Conservation (phyloP, 371 early-diverging fungal species). For the Mucor racemosus region DNA sequence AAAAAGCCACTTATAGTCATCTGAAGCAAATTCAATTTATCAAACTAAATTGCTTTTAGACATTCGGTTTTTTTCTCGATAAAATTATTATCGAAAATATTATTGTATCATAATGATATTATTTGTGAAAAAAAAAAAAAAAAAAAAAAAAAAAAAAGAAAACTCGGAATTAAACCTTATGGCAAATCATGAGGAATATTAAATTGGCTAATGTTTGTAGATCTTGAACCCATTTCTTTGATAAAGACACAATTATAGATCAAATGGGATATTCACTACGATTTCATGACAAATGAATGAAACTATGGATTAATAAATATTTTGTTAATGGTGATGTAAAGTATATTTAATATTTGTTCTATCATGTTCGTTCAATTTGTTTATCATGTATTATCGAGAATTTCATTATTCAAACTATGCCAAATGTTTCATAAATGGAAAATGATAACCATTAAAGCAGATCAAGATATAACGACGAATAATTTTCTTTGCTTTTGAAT, state of each 20-base stretch:
- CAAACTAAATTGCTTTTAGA: neutral
- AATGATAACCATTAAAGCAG: neutral
- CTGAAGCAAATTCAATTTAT: neutral
- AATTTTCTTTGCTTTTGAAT: too few species aligned
- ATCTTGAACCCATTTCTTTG: too few species aligned
- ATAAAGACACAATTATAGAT: too few species aligned
- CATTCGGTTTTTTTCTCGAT: neutral
- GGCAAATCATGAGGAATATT: too few species aligned
- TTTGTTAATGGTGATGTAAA: conserved; percentile 3
- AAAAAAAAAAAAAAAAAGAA: neutral
- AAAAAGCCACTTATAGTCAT: neutral
- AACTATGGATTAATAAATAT: neutral
- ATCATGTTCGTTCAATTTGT: neutral
- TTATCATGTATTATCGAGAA: neutral
- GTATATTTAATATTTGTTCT: neutral
- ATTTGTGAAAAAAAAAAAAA: neutral
- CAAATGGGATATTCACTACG: too few species aligned
- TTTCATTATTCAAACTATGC: neutral
- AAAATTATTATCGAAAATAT: too few species aligned
- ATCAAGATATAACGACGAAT: too few species aligned
- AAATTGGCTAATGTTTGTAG: too few species aligned
- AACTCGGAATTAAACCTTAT: too few species aligned
- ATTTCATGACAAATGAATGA: neutral
- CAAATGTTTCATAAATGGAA: neutral
- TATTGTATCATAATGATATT: neutral